A percentile compares a stretch with the other conserved stretches of the same genome.
These are phyloP conservation scores for Pichia sp. DNA, from an alignment of 1,139 yeast species.

Conservation along the genomic window DNA sequence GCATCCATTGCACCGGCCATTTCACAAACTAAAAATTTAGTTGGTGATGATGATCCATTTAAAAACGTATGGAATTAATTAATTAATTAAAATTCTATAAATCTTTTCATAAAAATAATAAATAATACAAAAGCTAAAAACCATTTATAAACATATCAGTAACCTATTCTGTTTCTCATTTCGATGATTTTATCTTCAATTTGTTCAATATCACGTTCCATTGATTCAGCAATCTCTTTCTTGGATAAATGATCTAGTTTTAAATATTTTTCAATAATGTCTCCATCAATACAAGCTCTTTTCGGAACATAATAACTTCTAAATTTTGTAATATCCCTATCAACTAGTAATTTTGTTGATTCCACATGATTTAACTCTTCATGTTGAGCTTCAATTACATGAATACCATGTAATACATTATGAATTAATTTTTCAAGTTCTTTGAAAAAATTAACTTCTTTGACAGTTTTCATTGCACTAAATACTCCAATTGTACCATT, in stretches of 20 bases:
- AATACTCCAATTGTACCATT: slow-evolving; percentile 78
- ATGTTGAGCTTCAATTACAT: slow-evolving; percentile 2
- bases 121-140: too few relatives aligned
- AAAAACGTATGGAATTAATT: slow-evolving; percentile 58
- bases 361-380: slow-evolving; percentile 13
- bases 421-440: slow-evolving; percentile 49
- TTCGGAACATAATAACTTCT: slow-evolving; percentile 77
- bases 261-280: slow-evolving; percentile 58
- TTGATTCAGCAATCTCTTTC: slow-evolving; percentile 42
- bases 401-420: slow-evolving; percentile 23
- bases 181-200: slow-evolving; percentile 57
- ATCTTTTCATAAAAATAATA: too few relatives aligned
- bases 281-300: slow-evolving; percentile 80
- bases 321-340: slow-evolving; percentile 61
- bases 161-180: slow-evolving; percentile 40
- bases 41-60: slow-evolving; percentile 60
- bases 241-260: slow-evolving; percentile 36
- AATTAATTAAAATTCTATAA: too few relatives aligned
- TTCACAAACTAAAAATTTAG: slow-evolving; percentile 11
- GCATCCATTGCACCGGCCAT: slow-evolving; percentile 2
- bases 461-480: slow-evolving; percentile 56
- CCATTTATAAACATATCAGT: too few relatives aligned
- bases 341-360: slow-evolving; percentile 36
- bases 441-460: slow-evolving; percentile 56
- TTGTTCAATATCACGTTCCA: slow-evolving; percentile 54